phyloP scores from a whole-genome alignment of 139 green algal species.

The Chlorella sp. region DNA sequence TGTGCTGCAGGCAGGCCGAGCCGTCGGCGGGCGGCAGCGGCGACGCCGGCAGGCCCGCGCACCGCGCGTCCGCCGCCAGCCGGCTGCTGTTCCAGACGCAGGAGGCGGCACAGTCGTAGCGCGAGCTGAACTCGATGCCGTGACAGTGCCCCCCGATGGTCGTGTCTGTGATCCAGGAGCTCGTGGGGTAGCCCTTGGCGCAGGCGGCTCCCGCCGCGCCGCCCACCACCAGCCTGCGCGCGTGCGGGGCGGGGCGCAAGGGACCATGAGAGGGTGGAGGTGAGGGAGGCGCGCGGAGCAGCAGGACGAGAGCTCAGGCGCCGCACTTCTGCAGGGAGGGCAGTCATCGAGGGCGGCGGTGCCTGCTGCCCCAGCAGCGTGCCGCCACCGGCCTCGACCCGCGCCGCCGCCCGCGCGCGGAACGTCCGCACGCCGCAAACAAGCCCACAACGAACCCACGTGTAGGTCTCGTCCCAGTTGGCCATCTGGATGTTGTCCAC shows the following conservation, averaged over 20 bases:
- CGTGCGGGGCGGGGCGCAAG: not conserved
- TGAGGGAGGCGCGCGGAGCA: too few species aligned
- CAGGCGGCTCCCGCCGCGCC: too few species aligned
- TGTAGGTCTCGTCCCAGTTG: constrained; percentile 37
- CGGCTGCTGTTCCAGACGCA: constrained; percentile 19
- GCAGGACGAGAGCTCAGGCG: too few species aligned
- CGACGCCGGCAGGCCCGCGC: constrained; percentile 3
- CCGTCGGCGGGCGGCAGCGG: not conserved
- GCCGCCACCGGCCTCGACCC: too few species aligned
- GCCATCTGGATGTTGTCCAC: constrained; percentile 37
- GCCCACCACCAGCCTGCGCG: not conserved
- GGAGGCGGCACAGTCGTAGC: constrained; percentile 41
- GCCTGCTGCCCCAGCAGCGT: too few species aligned
- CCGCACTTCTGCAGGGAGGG: too few species aligned
- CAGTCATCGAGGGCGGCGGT: too few species aligned
- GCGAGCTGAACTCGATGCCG: constrained; percentile 32
- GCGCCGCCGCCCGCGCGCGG: too few species aligned
- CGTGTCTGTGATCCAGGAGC: constrained; percentile 30
- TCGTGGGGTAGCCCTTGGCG: constrained; percentile 40
- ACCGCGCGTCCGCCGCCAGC: not conserved
- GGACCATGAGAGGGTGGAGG: too few species aligned
- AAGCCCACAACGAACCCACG: too few species aligned
- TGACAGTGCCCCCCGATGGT: constrained; percentile 42
- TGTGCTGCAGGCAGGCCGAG: constrained; percentile 32
- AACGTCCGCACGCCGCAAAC: too few species aligned